phyloP scores from a whole-genome alignment of 164 flowering plant genomes.

The Stephania japonica region DNA sequence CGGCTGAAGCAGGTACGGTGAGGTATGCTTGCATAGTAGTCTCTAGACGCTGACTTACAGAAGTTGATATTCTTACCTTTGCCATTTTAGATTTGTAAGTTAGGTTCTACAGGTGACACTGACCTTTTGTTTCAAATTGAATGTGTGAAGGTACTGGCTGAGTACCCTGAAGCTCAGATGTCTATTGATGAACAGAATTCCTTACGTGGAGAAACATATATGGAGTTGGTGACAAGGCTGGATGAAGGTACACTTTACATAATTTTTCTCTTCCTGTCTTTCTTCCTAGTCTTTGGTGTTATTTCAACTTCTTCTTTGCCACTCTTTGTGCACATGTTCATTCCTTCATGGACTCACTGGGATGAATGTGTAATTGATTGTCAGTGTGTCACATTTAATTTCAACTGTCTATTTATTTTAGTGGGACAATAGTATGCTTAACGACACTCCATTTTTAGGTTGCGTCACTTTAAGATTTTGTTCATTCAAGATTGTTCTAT shows the following conservation, averaged over 20 bases:
- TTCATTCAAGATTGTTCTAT: no score
- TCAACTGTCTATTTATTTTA: neutral
- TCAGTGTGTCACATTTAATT: neutral
- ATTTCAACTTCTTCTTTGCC: neutral
- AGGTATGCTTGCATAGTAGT: conserved; percentile 38
- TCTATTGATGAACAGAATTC: conserved; percentile 49
- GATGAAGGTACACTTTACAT: conserved; percentile 50
- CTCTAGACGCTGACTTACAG: conserved; percentile 7
- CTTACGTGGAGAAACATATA: conserved; percentile 52
- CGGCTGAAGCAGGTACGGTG: conserved; percentile 93
- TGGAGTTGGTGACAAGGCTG: conserved; percentile 59
- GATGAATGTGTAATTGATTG: neutral
- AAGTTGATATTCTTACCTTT: neutral
- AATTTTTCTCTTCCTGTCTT: neutral
- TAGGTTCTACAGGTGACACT: neutral
- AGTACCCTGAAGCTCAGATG: conserved; percentile 72
- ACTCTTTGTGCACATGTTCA: neutral
- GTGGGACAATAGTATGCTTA: neutral
- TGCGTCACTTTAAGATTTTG: neutral
- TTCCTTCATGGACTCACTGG: neutral
- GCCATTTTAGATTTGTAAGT: neutral
- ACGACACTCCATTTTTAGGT: neutral
- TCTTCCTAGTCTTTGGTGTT: neutral
- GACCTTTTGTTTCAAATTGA: conserved; percentile 7
- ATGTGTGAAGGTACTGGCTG: conserved; percentile 56